phyloP scores from a whole-genome alignment of 305 asterid genomes.

The Fraxinus nigra region DNA sequence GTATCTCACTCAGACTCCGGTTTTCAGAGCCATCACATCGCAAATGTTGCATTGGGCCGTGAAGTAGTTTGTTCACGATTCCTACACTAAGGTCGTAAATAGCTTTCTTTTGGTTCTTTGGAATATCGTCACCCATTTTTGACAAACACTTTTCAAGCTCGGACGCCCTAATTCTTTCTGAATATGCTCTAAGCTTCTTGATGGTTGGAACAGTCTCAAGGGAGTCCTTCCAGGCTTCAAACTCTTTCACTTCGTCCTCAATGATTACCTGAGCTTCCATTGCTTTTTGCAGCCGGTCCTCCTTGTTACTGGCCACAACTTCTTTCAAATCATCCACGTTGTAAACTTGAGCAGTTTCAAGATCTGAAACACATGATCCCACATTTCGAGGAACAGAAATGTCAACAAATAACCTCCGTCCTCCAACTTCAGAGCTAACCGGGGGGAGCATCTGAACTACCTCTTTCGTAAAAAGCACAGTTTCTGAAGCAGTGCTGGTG shows the following conservation, averaged over 20 bases:
- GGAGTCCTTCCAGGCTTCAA: conserved; percentile 83
- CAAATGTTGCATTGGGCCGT: conserved; percentile 89
- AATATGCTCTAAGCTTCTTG: conserved; percentile 77
- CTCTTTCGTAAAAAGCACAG: conserved; percentile 52
- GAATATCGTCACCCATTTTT: conserved; percentile 58
- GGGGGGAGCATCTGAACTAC: conserved; percentile 54
- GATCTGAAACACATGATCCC: conserved; percentile 59
- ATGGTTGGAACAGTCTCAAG: conserved; percentile 84
- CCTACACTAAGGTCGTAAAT: conserved; percentile 62
- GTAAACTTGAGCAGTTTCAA: conserved; percentile 52
- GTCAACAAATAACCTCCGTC: conserved; percentile 65
- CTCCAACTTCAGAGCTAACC: conserved; percentile 40
- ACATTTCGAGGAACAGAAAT: conserved; percentile 91
- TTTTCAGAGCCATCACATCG: conserved; percentile 58
- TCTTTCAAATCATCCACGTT: conserved; percentile 85
- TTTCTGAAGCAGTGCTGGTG: conserved; percentile 72
- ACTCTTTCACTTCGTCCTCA: conserved; percentile 62
- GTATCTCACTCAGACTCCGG: conserved; percentile 48
- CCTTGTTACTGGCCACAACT: conserved; percentile 83
- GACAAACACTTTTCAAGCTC: conserved; percentile 77
- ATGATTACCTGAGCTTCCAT: conserved; percentile 72
- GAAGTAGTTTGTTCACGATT: conserved; percentile 75
- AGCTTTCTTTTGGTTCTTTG: conserved; percentile 65
- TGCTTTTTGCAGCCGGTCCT: conserved; percentile 65
- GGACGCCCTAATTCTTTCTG: conserved; percentile 77